Percentiles rank a stretch among this genome's conserved stretches.
Evolutionary conservation across 1,284 basidiomycete species (phyloP).

Genomic region (Heterobasidion occidentale): DNA sequence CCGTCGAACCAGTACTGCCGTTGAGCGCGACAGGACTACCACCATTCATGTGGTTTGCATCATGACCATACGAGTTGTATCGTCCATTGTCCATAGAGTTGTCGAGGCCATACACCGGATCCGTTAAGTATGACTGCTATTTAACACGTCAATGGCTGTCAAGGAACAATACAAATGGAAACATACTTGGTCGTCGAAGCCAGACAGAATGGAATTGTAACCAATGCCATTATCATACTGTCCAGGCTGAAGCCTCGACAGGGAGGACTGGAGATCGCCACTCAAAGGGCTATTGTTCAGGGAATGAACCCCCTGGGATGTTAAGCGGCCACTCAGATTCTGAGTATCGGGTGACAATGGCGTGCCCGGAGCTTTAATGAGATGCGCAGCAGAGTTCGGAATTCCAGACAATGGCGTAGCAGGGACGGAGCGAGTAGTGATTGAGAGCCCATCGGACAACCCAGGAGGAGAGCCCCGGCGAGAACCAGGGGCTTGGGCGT

Average conservation of each 20-base stretch:
- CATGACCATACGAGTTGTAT: slow-evolving; percentile 63
- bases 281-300: slow-evolving; percentile 37
- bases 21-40: slow-evolving; percentile 24
- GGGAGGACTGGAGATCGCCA: slow-evolving; percentile 57
- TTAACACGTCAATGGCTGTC: neutral
- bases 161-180: neutral
- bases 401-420: slow-evolving; percentile 62
- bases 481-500: slow-evolving; percentile 39
- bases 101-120: slow-evolving; percentile 51
- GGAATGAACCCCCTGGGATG: slow-evolving; percentile 41
- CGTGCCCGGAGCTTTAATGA: slow-evolving; percentile 63
- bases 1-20: slow-evolving; percentile 64
- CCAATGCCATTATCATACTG: slow-evolving; percentile 46
- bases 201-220: slow-evolving; percentile 44
- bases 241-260: slow-evolving; percentile 56
- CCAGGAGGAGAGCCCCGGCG: slow-evolving; percentile 66
- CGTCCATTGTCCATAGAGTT: slow-evolving; percentile 43
- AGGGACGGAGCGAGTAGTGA: slow-evolving; percentile 64
- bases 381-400: slow-evolving; percentile 34
- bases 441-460: slow-evolving; percentile 49
- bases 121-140: slow-evolving; percentile 46
- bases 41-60: slow-evolving; percentile 34
- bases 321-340: slow-evolving; percentile 50
- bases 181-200: slow-evolving; percentile 50
- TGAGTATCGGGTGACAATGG: slow-evolving; percentile 57